These are phyloP conservation scores for Carnegiea gigantea DNA, from an alignment of 179 eudicot species.

Conservation along the genomic window DNA sequence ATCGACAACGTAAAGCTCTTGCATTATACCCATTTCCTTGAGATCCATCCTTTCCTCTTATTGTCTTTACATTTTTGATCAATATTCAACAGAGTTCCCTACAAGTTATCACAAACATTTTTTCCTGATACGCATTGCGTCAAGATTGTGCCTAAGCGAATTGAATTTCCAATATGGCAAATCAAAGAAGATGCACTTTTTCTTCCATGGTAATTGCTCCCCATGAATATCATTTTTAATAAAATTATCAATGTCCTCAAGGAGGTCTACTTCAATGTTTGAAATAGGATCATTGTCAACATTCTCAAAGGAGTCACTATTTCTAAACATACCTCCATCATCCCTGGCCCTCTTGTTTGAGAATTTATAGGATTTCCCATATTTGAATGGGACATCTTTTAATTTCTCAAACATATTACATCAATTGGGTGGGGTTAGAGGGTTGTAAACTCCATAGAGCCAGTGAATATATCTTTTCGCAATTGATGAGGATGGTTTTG, in stretches of 20 bases:
- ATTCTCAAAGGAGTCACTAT: not conserved
- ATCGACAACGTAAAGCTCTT: too few species aligned
- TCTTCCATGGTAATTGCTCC: not conserved
- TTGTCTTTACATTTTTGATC: constrained; percentile 16
- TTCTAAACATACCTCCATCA: not conserved
- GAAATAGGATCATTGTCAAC: not conserved
- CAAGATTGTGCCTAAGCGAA: not conserved
- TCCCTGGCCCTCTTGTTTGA: not conserved
- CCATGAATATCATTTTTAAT: not conserved
- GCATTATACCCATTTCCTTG: too few species aligned
- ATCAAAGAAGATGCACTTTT: constrained; percentile 3
- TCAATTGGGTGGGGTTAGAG: not conserved
- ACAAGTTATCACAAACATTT: constrained; percentile 22
- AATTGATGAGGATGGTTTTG: not conserved
- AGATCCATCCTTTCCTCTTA: constrained; percentile 1
- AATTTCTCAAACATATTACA: not conserved
- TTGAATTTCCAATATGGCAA: constrained; percentile 15
- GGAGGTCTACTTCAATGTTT: too few species aligned
- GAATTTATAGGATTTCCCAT: not conserved
- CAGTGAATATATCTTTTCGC: not conserved
- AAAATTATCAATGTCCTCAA: not conserved
- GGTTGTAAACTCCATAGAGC: not conserved
- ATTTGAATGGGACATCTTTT: not conserved
- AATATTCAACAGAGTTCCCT: constrained; percentile 14
- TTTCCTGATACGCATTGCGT: constrained; percentile 29